Conservation (phyloP, 2,329 filamentous ascomycete species). For the Colletotrichum paranaense region DNA sequence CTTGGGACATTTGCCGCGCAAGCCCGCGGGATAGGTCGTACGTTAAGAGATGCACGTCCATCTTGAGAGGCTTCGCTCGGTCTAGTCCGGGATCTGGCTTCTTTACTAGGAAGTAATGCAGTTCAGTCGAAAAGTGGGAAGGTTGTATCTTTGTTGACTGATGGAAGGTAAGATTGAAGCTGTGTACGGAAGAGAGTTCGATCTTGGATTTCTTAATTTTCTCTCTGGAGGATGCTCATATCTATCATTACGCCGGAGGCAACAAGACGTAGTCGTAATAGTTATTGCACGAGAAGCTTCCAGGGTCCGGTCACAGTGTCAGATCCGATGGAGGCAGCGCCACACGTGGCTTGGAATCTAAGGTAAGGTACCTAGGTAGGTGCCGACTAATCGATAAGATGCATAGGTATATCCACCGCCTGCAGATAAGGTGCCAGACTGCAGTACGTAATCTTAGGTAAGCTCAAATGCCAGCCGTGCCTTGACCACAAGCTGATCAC, state of each 20-base stretch:
- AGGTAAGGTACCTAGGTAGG: not conserved
- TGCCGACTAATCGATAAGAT: too few species aligned
- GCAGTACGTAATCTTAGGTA: not conserved
- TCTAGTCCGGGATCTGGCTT: not conserved
- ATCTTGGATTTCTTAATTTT: not conserved
- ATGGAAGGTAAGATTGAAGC: not conserved
- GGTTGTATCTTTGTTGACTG: not conserved
- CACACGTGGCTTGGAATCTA: constrained; percentile 21
- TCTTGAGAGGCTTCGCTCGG: constrained; percentile 45
- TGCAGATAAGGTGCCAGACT: too few species aligned
- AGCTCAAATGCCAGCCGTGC: not conserved
- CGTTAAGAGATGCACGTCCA: constrained; percentile 82
- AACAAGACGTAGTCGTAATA: constrained; percentile 27
- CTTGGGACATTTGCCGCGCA: constrained; percentile 65
- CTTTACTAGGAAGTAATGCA: not conserved
- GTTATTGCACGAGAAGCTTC: constrained; percentile 31
- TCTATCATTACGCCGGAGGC: constrained; percentile 10
- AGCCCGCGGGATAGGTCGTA: constrained; percentile 80
- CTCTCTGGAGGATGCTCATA: not conserved
- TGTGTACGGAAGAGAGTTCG: not conserved
- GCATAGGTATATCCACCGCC: too few species aligned
- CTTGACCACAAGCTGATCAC: not conserved
- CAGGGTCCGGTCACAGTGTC: constrained; percentile 6
- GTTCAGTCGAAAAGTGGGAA: not conserved
- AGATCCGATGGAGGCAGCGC: constrained; percentile 15